phyloP scores from a whole-genome alignment of 2,329 filamentous ascomycete genomes.

The Shiraia bambusicola region DNA sequence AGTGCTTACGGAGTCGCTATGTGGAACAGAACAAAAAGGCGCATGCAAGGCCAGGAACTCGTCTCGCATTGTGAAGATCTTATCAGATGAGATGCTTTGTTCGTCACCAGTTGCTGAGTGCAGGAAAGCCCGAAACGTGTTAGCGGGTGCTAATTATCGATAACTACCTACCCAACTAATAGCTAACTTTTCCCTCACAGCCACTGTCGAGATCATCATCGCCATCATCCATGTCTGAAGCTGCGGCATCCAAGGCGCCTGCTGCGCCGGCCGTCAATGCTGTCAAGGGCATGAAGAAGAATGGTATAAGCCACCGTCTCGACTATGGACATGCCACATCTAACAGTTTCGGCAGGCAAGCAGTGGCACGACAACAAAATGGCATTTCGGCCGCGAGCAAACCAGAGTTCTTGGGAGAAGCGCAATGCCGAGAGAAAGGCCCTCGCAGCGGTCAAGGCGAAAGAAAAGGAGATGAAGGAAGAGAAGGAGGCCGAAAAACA shows the following conservation, averaged over 20 bases:
- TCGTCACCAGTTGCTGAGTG: slow-evolving; percentile 10
- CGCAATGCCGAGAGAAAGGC: slow-evolving; percentile 70
- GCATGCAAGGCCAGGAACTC: slow-evolving; percentile 6
- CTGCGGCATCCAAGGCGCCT: slow-evolving; percentile 45
- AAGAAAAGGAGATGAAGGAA: slow-evolving; percentile 89
- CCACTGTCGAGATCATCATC: slow-evolving; percentile 17
- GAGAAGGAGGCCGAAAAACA: slow-evolving; percentile 90
- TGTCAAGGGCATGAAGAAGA: slow-evolving; percentile 70
- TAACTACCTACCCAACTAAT: too few relatives aligned
- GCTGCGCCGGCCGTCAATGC: slow-evolving; percentile 40
- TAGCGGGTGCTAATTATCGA: slow-evolving; percentile 19
- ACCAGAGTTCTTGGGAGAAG: slow-evolving; percentile 76
- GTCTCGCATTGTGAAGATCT: slow-evolving; percentile 10
- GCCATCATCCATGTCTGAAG: slow-evolving; percentile 34
- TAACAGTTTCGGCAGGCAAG: slow-evolving; percentile 65
- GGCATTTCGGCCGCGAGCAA: slow-evolving; percentile 79
- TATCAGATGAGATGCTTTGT: slow-evolving; percentile 31
- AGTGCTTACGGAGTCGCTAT: slow-evolving; percentile 14
- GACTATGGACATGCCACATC: slow-evolving; percentile 6
- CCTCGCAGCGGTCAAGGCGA: slow-evolving; percentile 78
- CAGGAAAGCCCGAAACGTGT: slow-evolving; percentile 5
- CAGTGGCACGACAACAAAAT: slow-evolving; percentile 86
- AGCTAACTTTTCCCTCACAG: slow-evolving; percentile 27
- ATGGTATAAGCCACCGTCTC: slow-evolving; percentile 59
- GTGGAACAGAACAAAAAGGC: slow-evolving; percentile 19